A percentile compares a stretch with the other conserved stretches of the same genome.
phyloP scores from a whole-genome alignment of 805 yeast species.

The Kregervanrija delftensis region DNA sequence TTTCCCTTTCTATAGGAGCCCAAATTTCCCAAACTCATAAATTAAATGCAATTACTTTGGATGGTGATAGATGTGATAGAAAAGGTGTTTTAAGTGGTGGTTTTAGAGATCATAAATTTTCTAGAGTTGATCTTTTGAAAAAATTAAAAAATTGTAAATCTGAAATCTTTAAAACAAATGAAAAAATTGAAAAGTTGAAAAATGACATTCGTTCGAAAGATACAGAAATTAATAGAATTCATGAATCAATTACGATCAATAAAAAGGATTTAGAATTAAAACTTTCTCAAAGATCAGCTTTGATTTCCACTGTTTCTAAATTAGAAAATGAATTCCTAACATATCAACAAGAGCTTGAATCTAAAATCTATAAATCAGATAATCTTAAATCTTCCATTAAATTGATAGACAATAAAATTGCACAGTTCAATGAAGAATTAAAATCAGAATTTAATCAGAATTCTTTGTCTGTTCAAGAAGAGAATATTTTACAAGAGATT shows the following conservation, averaged over 20 bases:
- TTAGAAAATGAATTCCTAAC: slow-evolving; percentile 34
- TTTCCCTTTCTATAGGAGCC: slow-evolving; percentile 59
- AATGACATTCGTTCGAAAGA: slow-evolving; percentile 38
- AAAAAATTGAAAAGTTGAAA: slow-evolving; percentile 33
- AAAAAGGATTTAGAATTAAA: slow-evolving; percentile 37
- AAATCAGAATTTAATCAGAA: slow-evolving; percentile 45
- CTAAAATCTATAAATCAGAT: slow-evolving; percentile 30
- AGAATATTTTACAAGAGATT: slow-evolving; percentile 30
- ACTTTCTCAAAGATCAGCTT: slow-evolving; percentile 35
- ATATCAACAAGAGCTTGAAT: slow-evolving; percentile 36
- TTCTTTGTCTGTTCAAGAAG: slow-evolving; percentile 42
- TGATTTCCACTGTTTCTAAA: slow-evolving; percentile 35
- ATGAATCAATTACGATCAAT: slow-evolving; percentile 34
- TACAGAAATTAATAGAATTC: slow-evolving; percentile 41
- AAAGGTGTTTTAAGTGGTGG: slow-evolving; percentile 89
- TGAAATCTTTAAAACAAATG: slow-evolving; percentile 37
- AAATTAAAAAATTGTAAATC: slow-evolving; percentile 44
- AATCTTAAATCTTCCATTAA: slow-evolving; percentile 29
- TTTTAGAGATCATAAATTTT: slow-evolving; percentile 58
- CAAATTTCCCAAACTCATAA: slow-evolving; percentile 55
- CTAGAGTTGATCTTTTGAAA: slow-evolving; percentile 66
- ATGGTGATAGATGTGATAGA: slow-evolving; percentile 84
- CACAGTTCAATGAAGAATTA: slow-evolving; percentile 43
- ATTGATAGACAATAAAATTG: slow-evolving; percentile 32
- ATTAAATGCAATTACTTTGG: slow-evolving; percentile 76